Percentiles rank a stretch among this genome's conserved stretches.
Conservation (phyloP, 73 alveolate genomes). For the Paramecium sexaurelia region DNA sequence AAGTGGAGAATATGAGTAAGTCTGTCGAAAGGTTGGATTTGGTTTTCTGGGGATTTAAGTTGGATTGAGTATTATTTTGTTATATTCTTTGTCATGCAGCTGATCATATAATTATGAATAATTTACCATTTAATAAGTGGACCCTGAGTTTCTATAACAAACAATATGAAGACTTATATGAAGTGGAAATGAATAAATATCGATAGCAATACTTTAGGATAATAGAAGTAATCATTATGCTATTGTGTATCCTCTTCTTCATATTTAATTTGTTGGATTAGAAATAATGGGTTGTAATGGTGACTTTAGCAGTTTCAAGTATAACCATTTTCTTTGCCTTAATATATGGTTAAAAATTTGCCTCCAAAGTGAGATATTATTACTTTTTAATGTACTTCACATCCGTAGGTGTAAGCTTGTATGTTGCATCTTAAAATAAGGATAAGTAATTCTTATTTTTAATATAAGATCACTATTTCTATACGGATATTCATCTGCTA, state of each 20-base stretch:
- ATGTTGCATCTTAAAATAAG: not conserved
- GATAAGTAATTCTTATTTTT: not conserved
- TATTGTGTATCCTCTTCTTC: not conserved
- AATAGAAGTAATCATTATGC: not conserved
- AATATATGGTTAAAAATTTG: not conserved
- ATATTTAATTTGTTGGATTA: not conserved
- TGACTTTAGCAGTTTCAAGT: not conserved
- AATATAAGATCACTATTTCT: not conserved
- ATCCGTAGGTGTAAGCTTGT: not conserved
- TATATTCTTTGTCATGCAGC: not conserved
- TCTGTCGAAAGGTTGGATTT: not conserved
- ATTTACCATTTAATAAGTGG: not conserved
- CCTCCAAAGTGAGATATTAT: not conserved
- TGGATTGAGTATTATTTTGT: not conserved
- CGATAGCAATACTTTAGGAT: not conserved
- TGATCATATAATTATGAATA: not conserved
- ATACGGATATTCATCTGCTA: not conserved
- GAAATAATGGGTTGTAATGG: not conserved
- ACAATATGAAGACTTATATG: not conserved
- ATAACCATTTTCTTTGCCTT: not conserved
- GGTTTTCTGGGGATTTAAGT: not conserved
- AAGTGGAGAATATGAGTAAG: not conserved
- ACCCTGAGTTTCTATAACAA: not conserved
- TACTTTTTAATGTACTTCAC: not conserved
- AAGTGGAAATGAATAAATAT: not conserved